phyloP scores from a whole-genome alignment of 768 basidiomycete genomes.

The Agaricus subrufescens region DNA sequence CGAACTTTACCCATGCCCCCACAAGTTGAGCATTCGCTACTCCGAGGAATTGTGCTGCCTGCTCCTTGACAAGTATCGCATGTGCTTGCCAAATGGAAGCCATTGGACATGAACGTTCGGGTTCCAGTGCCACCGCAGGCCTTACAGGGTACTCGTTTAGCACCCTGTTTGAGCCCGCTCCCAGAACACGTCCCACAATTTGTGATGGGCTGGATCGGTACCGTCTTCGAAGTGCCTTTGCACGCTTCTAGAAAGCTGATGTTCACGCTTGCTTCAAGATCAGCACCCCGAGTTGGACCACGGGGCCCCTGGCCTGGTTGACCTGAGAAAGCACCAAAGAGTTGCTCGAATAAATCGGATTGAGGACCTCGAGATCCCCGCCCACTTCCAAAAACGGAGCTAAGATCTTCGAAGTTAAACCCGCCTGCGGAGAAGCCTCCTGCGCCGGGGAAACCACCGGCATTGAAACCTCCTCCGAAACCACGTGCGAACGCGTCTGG shows the following conservation, averaged over 20 bases:
- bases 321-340: conserved; percentile 73
- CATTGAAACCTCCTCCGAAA: conserved; percentile 34
- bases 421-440: conserved; percentile 41
- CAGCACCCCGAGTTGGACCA: conserved; percentile 59
- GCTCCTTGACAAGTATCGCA: conserved; percentile 79
- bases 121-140: conserved; percentile 85
- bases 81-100: conserved; percentile 96
- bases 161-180: conserved; percentile 81
- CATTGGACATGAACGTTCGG: conserved; percentile 83
- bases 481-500: conserved; percentile 70
- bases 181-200: conserved; percentile 85
- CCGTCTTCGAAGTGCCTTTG: conserved; percentile 74
- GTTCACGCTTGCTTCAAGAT: conserved; percentile 73
- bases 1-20: conserved; percentile 87
- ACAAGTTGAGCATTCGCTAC: conserved; percentile 75
- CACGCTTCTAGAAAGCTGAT: conserved; percentile 94
- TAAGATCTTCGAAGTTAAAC: conserved; percentile 76
- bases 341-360: conserved; percentile 73
- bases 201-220: conserved; percentile 76
- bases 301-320: conserved; percentile 31
- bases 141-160: conserved; percentile 73
- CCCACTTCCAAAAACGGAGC: conserved; percentile 48
- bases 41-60: conserved; percentile 76
- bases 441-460: conserved; percentile 11
- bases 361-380: conserved; percentile 32